phyloP scores from a whole-genome alignment of 331 rosid species.

The Stylosanthes scabra region DNA sequence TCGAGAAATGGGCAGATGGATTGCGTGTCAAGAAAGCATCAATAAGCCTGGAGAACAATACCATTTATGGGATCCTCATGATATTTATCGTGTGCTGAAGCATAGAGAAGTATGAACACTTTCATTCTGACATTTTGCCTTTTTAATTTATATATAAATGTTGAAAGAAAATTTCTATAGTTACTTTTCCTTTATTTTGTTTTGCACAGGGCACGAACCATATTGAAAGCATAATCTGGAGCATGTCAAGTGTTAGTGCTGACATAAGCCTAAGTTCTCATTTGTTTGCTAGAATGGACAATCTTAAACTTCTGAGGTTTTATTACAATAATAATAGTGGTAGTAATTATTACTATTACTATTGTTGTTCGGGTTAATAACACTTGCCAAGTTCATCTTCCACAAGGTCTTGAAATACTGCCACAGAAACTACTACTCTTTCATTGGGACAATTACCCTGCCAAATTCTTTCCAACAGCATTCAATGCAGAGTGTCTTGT shows the following conservation, averaged over 20 bases:
- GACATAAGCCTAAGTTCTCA: neutral
- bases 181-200: neutral
- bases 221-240: slow-evolving; percentile 33
- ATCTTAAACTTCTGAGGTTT: slow-evolving; percentile 35
- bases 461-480: slow-evolving; percentile 37
- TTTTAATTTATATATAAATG: too few species aligned
- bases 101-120: neutral
- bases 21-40: neutral
- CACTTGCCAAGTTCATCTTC: neutral
- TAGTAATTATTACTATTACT: too few species aligned
- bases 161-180: too few species aligned
- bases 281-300: slow-evolving; percentile 33
- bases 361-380: neutral
- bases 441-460: slow-evolving; percentile 35
- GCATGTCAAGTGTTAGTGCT: neutral
- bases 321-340: neutral
- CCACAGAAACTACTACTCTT: slow-evolving; percentile 30
- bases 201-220: slow-evolving; percentile 33
- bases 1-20: slow-evolving; percentile 37
- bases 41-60: neutral
- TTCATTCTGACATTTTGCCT: neutral
- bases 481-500: slow-evolving; percentile 24
- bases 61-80: slow-evolving; percentile 23
- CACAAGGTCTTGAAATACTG: slow-evolving; percentile 15
- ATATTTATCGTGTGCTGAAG: slow-evolving; percentile 6